Evolutionary conservation across 176 grass and related monocot species (phyloP), one percentile per base, ranked within the genome.

Genomic region (Elaeis guineensis): DNA sequence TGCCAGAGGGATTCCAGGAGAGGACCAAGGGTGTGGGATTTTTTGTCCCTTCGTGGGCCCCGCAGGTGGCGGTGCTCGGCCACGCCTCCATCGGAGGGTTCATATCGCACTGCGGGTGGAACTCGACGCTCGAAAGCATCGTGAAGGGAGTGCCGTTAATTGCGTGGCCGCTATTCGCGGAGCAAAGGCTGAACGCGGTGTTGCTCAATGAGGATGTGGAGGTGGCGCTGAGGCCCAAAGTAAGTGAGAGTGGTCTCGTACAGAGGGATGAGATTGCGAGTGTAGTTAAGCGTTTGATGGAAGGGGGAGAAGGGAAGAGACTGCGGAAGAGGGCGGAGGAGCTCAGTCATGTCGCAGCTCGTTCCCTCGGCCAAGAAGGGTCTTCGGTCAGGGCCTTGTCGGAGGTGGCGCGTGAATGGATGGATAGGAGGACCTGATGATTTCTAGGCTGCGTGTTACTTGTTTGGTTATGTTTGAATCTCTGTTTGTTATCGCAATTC

Each of bases 221-320:
- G 4, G 11, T 86, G 20, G 58, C 63, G 4, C 50, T 86, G 63
- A 51, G 67, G n/a, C 25, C 56, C 11, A 69, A 50, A 17, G 72
- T 52, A 3, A 11, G 19, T 1, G 63, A 70, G 51, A 82, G 83
- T 54, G 87, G 75, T 19, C 56, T 78, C 7, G 85, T 85, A 25
- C 63, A 17, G 20, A 62, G 78, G 72, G 90, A 95, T 61, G 80
- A 59, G 66, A 66, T 76, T 2, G 55, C 72, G 6, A 75, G 62
- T 19, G 72, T 64, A 0, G 2, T 72, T 5, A 5, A 16, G 21
- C 78, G 71, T 4, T 56, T 86, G 64, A 51, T 71, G 0, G 75
- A 80, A 21, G 62, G 71, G 0, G 59, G 57, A 50, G 58, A 72
- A 26, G 71, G 76, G 18, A 58, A 64, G 9, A 28, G 9, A 28